Conservation (phyloP, 805 yeast genomes). For the Metschnikowia arizonensis region DNA sequence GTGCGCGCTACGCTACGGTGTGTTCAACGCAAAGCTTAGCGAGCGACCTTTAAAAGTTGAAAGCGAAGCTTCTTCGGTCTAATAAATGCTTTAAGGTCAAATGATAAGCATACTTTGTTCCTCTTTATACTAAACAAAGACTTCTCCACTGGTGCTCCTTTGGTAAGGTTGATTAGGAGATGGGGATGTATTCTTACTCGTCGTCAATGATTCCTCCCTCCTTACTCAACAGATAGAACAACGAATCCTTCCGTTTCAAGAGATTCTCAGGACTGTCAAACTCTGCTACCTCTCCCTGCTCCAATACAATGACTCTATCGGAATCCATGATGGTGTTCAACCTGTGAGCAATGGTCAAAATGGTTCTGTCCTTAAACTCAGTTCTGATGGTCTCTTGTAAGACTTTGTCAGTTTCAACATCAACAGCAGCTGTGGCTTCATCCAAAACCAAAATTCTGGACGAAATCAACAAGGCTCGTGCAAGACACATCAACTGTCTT, state of each 20-base stretch:
- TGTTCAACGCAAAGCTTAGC: too few relatives aligned
- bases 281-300: slow-evolving; percentile 70
- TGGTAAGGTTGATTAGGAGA: too few relatives aligned
- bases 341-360: slow-evolving; percentile 81
- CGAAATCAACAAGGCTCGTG: slow-evolving; percentile 68
- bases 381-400: slow-evolving; percentile 74
- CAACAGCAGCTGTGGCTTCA: slow-evolving; percentile 89
- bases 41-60: too few relatives aligned
- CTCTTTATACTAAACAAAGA: too few relatives aligned
- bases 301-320: slow-evolving; percentile 71
- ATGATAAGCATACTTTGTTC: too few relatives aligned
- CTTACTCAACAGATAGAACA: slow-evolving; percentile 76
- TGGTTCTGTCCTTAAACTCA: slow-evolving; percentile 72
- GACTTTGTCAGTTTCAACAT: slow-evolving; percentile 75
- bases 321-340: slow-evolving; percentile 79
- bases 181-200: too few relatives aligned
- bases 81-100: too few relatives aligned
- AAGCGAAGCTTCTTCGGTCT: too few relatives aligned
- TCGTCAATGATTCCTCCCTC: slow-evolving; percentile 65
- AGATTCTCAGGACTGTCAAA: slow-evolving; percentile 69
- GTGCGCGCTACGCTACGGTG: too few relatives aligned
- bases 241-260: slow-evolving; percentile 58
- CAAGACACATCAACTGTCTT: slow-evolving; percentile 65
- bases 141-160: too few relatives aligned
- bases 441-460: slow-evolving; percentile 62